Percentiles rank a stretch among this genome's conserved stretches.
These are phyloP conservation scores for Fraxinus floribunda DNA, from an alignment of 305 asterid genomes.

Conservation along the genomic window DNA sequence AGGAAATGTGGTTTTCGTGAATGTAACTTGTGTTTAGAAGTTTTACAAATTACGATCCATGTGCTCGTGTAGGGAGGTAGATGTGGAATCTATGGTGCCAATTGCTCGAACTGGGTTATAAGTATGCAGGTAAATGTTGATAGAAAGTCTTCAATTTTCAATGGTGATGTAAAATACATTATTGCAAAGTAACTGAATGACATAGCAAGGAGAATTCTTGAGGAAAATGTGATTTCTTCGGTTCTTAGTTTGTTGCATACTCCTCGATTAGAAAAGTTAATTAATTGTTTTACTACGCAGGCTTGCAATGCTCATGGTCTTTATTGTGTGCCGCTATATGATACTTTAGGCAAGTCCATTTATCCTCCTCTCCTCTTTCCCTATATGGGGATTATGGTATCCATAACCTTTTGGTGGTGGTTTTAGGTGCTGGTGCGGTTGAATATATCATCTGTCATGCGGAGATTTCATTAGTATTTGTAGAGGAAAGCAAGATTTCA, in stretches of 20 bases:
- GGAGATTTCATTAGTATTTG: conserved; percentile 66
- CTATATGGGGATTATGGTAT: neutral
- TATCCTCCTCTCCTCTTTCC: neutral
- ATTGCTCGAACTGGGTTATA: conserved; percentile 76
- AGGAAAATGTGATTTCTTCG: neutral
- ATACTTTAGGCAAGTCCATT: conserved; percentile 60
- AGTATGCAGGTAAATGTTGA: conserved; percentile 64
- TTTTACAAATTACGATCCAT: neutral
- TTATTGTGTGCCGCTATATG: conserved; percentile 73
- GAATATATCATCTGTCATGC: conserved; percentile 77
- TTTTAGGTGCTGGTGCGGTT: conserved; percentile 78
- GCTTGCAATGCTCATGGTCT: conserved; percentile 87
- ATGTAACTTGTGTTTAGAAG: neutral
- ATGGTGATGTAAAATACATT: neutral
- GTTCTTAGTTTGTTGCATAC: neutral
- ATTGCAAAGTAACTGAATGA: neutral
- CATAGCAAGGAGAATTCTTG: neutral
- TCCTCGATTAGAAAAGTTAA: neutral
- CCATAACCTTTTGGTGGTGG: conserved; percentile 19
- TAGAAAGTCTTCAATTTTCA: neutral
- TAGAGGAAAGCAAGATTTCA: conserved; percentile 61
- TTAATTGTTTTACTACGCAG: conserved; percentile 32
- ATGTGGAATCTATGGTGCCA: conserved; percentile 83
- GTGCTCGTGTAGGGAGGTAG: conserved; percentile 49
- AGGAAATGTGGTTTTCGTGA: neutral